Conservation (phyloP, 2,329 filamentous ascomycete species). For the Clonostachys chloroleuca region DNA sequence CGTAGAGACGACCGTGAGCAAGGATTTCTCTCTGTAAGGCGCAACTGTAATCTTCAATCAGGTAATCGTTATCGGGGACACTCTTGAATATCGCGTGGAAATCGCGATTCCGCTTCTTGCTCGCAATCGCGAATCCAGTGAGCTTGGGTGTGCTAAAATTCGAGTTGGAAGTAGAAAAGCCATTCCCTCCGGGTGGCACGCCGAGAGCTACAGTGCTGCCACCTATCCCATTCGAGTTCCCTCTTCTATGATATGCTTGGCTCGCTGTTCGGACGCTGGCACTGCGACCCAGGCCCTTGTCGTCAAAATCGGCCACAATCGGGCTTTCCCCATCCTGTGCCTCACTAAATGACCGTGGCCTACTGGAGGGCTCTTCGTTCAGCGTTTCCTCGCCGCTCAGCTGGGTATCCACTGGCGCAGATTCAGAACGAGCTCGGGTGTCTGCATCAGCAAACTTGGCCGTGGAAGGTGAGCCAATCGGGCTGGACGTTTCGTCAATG, state of each 20-base stretch:
- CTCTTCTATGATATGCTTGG: slow-evolving; percentile 66
- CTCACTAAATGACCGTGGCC: slow-evolving; percentile 49
- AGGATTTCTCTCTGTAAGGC: slow-evolving; percentile 94
- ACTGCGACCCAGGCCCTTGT: slow-evolving; percentile 57
- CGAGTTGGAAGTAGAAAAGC: slow-evolving; percentile 33
- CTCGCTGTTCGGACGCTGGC: slow-evolving; percentile 64
- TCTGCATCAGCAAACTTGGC: slow-evolving; percentile 50
- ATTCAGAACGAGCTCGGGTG: slow-evolving; percentile 48
- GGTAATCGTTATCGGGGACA: slow-evolving; percentile 94
- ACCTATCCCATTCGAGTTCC: slow-evolving; percentile 70
- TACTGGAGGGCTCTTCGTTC: slow-evolving; percentile 26
- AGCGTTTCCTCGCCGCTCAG: slow-evolving; percentile 14
- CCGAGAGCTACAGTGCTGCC: slow-evolving; percentile 50
- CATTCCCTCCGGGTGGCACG: slow-evolving; percentile 64
- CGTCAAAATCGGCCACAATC: slow-evolving; percentile 59
- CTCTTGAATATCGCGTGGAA: slow-evolving; percentile 94
- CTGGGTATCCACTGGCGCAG: slow-evolving; percentile 46
- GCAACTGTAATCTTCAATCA: slow-evolving; percentile 98
- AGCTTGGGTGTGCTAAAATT: slow-evolving; percentile 64
- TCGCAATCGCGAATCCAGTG: slow-evolving; percentile 93
- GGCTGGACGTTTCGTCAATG: slow-evolving; percentile 57
- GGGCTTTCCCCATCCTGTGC: slow-evolving; percentile 54
- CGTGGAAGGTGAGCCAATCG: slow-evolving; percentile 49
- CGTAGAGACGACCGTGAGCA: slow-evolving; percentile 87
- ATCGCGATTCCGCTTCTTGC: slow-evolving; percentile 92